Base-by-base conservation (phyloP, 768 basidiomycete genomes). In the Stropharia rugosoannulata region DNA sequence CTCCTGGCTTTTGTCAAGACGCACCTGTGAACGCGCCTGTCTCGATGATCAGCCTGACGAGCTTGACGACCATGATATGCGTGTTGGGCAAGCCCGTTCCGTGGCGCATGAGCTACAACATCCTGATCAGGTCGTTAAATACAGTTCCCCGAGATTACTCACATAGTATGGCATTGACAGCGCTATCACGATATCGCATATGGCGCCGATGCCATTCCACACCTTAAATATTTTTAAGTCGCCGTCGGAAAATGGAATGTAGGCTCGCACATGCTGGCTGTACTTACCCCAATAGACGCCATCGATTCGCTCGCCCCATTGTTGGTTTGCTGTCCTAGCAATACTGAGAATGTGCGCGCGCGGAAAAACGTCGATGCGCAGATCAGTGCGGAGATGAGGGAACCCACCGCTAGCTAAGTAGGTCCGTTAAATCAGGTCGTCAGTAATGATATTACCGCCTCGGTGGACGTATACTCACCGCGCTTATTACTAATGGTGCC, bases 151-250 rank as follows among this genome's bases (percentile, higher is more conserved):
- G 16, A n/a, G 22, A 36, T 7, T 3, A 62, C 64, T n/a, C 62
- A 67, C 70, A 51, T 66, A 70, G 52, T 67, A 70, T 13, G 70
- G 67, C 69, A 71, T 70, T 38, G 52, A 59, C 45, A 69, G 51
- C 1, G 71, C 67, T 39, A 73, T 73, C 0, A 62, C 56, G 15
- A 73, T 64, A 51, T 73, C 71, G 51, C 67, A 68, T 15, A 69
- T 55, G 4, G 67, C 70, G 27, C 68, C 66, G 15, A 67, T 59
- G 2, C 65, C 68, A 49, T 68, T 66, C 67, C 68, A 71, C 18
- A 69, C 58, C 70, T 70, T 37, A n/a, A 38, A 42, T 5, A 15
- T 39, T 37, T 19, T 41, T 38, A n/a, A 11, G 39, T 41, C 19
- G 19, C 7, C 22, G 22, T 4, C 22, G 22, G 22, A 22, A 22